phyloP scores from a whole-genome alignment of 2,329 filamentous ascomycete genomes.

The Claviceps paspali region DNA sequence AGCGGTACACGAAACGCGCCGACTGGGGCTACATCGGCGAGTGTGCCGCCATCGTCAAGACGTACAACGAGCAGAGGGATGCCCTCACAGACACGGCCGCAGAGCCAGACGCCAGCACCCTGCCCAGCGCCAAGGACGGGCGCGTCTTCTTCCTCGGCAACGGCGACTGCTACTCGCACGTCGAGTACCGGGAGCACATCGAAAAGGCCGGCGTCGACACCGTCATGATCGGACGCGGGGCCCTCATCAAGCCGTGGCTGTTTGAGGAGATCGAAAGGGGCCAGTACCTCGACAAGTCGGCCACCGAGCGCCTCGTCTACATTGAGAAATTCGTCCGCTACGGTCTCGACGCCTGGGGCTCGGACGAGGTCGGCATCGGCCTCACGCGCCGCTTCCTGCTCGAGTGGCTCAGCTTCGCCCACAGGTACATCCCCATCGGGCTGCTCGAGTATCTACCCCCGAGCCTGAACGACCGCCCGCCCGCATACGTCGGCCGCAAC shows the following conservation, averaged over 20 bases:
- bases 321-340: conserved; percentile 83
- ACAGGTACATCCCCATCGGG: conserved; percentile 82
- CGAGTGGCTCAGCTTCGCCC: conserved; percentile 89
- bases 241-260: conserved; percentile 93
- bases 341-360: conserved; percentile 88
- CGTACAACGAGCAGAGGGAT: conserved; percentile 56
- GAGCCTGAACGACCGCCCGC: conserved; percentile 75
- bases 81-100: conserved; percentile 57
- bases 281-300: conserved; percentile 92
- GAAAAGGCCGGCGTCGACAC: conserved; percentile 67
- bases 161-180: conserved; percentile 87
- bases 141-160: conserved; percentile 90
- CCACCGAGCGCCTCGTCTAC: conserved; percentile 69
- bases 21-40: conserved; percentile 93
- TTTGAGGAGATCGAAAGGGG: conserved; percentile 90
- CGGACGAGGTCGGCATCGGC: conserved; percentile 84
- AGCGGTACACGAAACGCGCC: conserved; percentile 82
- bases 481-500: conserved; percentile 66
- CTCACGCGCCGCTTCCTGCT: conserved; percentile 83
- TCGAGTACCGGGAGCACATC: conserved; percentile 70
- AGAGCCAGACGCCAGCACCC: conserved; percentile 61
- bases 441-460: conserved; percentile 80
- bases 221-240: conserved; percentile 96
- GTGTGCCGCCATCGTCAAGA: conserved; percentile 70
- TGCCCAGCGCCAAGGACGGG: conserved; percentile 48